These are phyloP conservation scores for Fusarium concolor DNA, from an alignment of 2,329 filamentous ascomycete genomes.

Conservation along the genomic window DNA sequence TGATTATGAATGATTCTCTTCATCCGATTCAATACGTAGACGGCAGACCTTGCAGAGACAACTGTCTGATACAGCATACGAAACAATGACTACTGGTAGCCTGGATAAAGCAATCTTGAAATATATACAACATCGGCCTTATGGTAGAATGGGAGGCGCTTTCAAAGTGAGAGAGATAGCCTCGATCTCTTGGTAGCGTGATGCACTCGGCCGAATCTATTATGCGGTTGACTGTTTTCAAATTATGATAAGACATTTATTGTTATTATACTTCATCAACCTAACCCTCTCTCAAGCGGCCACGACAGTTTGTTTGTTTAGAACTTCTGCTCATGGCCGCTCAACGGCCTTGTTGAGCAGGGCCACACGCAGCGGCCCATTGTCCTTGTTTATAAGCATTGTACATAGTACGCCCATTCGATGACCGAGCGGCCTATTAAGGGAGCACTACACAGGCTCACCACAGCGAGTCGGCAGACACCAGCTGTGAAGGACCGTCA, in stretches of 20 bases:
- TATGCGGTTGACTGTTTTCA: conserved; percentile 15
- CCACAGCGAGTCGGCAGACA: conserved; percentile 39
- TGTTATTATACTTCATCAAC: conserved; percentile 3
- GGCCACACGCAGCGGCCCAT: conserved; percentile 38
- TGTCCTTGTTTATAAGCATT: conserved; percentile 36
- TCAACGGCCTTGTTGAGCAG: conserved; percentile 27
- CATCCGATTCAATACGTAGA: conserved; percentile 7
- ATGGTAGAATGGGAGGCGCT: conserved; percentile 14
- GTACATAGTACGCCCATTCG: conserved; percentile 37
- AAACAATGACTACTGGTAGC: conserved; percentile 11
- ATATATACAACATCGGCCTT: conserved; percentile 9
- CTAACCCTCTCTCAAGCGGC: conserved; percentile 13
- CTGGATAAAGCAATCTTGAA: conserved; percentile 19
- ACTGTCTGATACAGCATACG: conserved; percentile 14
- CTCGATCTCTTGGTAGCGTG: conserved; percentile 13
- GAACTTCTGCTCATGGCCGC: conserved; percentile 36
- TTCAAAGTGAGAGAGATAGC: conserved; percentile 14
- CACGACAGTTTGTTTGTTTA: conserved; percentile 45
- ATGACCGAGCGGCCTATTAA: conserved; percentile 14
- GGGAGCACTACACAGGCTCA: conserved; percentile 37
- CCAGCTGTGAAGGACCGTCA: conserved; percentile 33
- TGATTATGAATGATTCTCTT: not conserved
- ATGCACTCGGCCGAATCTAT: conserved; percentile 16
- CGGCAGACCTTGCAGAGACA: conserved; percentile 17
- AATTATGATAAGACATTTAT: conserved; percentile 1